Base-by-base conservation (phyloP, 805 yeast genomes). In the Saccharomycopsis vini region DNA sequence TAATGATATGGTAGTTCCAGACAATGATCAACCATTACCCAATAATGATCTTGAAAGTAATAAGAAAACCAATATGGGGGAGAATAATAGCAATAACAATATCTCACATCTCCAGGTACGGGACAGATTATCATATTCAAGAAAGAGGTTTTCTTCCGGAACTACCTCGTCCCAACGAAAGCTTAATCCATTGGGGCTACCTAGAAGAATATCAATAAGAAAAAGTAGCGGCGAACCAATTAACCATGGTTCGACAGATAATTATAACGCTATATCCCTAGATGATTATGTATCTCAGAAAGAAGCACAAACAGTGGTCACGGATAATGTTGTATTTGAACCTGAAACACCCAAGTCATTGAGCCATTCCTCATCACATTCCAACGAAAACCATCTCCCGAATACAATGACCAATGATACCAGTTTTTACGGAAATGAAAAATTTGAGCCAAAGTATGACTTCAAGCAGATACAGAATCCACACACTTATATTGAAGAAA, bases 141-240 rank as follows among this genome's bases (percentile, higher is more conserved):
- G 33, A 30, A 33, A 33, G n/a, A n/a, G n/a, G n/a, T n/a, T n/a
- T n/a, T n/a, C n/a, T n/a, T n/a, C n/a, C 36, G 5, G n/a, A 18
- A 33, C n/a, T 33, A 18, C 6, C 15, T 5, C 5, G n/a, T 19
- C 22, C 21, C 4, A 9, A 16, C 15, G 36, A 13, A 19, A 16
- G 6, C 24, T 12, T 6, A 44, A 37, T 16, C 35, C 43, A 3
- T 29, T 47, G 21, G 50, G 50, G 15, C 50, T 40, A n/a, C 50
- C 50, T 5, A 26, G 47, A 32, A 28, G 50, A 23, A 35, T 47
- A 16, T 40, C 50, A 4, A 39, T 45, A 15, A 36, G 41, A 16
- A 39, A 33, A 21, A 45, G 49, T 24, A 43, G 42, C 32, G 35
- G 37, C 13, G 46, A 33, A n/a, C 22, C 37, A 15, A 34, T 5